These are phyloP conservation scores for Pseudopithomyces chartarum DNA, from an alignment of 2,329 filamentous ascomycete genomes.

Conservation along the genomic window DNA sequence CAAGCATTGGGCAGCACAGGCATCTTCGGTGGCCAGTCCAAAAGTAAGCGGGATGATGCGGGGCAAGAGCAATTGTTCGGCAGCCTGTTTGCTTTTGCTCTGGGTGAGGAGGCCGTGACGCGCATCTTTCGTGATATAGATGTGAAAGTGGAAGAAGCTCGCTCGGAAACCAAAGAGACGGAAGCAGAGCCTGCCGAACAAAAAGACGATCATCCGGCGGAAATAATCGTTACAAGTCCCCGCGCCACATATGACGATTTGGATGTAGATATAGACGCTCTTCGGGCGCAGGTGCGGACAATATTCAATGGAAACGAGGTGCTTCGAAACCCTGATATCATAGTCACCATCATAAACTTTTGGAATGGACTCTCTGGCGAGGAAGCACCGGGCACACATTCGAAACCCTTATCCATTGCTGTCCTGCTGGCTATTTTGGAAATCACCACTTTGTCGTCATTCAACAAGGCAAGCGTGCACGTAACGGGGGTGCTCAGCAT, in stretches of 20 bases:
- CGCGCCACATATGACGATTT: conserved; percentile 31
- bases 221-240: conserved; percentile 34
- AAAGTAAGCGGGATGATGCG: conserved; percentile 40
- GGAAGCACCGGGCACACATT: conserved; percentile 35
- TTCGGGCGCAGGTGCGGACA: conserved; percentile 36
- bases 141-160: conserved; percentile 27
- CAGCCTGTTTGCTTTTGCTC: conserved; percentile 76
- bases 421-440: conserved; percentile 43
- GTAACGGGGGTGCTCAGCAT: conserved; percentile 41
- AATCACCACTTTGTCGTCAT: conserved; percentile 40
- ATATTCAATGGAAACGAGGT: conserved; percentile 48
- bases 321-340: conserved; percentile 47
- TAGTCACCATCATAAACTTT: conserved; percentile 46
- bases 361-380: conserved; percentile 43
- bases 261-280: conserved; percentile 31
- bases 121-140: conserved; percentile 62
- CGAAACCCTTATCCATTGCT: conserved; percentile 42
- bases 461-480: conserved; percentile 46
- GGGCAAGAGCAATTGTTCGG: conserved; percentile 77
- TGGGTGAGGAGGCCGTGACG: conserved; percentile 77
- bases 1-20: conserved; percentile 72
- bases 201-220: conserved; percentile 15
- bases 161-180: conserved; percentile 14
- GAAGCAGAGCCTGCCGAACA: conserved; percentile 1
- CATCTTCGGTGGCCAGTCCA: conserved; percentile 41